Evolutionary conservation across 495 filamentous ascomycete genomes (phyloP).

Genomic region (Parachaetomium inaequale): DNA sequence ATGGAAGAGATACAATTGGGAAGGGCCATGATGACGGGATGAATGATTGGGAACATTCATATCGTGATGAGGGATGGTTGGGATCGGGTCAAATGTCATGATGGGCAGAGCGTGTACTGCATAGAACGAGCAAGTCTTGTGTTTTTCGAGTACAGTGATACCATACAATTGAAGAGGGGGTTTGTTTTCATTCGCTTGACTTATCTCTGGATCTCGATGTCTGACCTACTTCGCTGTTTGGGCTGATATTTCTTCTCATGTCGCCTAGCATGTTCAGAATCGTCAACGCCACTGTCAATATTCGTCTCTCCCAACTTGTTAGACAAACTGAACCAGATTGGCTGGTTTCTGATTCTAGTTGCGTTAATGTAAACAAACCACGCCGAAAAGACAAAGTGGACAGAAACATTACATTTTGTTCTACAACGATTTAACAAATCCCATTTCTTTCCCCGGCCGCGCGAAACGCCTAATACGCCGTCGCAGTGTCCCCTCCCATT

Average conservation of each 20-base stretch:
- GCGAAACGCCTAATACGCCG: conserved; percentile 17
- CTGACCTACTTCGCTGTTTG: no score
- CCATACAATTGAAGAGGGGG: neutral
- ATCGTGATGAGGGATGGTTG: neutral
- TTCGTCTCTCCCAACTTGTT: no score
- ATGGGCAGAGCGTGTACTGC: neutral
- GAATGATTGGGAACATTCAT: neutral
- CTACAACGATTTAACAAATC: neutral
- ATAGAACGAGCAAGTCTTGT: neutral
- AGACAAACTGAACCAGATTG: no score
- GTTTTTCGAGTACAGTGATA: neutral
- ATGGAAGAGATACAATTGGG: no score
- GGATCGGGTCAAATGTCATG: neutral
- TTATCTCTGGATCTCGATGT: no score
- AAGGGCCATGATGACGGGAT: no score
- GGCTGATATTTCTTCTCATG: no score
- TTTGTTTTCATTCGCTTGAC: neutral
- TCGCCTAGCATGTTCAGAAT: no score
- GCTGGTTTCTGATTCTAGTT: no score
- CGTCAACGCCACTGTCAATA: no score
- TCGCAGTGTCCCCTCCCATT: conserved; percentile 8
- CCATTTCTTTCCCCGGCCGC: neutral
- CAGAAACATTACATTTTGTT: neutral
- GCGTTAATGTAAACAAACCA: no score
- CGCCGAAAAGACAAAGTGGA: no score